Percentiles rank a stretch among this genome's conserved stretches.
phyloP scores from a whole-genome alignment of 78 protist genomes.

The Abeoforma whisleri region DNA sequence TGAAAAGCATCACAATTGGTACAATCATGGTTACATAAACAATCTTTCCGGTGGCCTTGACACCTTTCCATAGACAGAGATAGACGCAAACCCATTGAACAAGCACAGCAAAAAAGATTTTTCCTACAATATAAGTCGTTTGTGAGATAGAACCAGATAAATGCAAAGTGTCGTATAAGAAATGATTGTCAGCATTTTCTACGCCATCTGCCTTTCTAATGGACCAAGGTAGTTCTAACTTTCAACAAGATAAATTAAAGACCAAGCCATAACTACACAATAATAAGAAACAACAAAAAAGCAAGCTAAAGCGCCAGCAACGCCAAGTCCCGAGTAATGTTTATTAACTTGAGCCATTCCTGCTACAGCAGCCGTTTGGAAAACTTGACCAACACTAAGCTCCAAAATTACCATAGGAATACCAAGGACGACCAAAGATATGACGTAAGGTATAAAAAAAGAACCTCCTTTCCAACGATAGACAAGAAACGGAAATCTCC shows the following conservation, averaged over 20 bases:
- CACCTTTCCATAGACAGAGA: background rate
- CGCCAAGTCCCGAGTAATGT: background rate
- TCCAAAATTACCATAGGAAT: constrained; percentile 29
- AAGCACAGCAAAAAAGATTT: background rate
- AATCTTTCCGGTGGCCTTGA: constrained; percentile 6
- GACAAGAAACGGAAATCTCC: constrained; percentile 48
- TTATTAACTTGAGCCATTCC: too few relatives aligned
- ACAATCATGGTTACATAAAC: too few relatives aligned
- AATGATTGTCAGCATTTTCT: background rate
- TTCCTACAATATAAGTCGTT: background rate
- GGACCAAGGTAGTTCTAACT: constrained; percentile 2
- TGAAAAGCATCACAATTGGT: too few relatives aligned
- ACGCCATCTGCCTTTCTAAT: background rate
- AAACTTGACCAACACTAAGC: constrained; percentile 35
- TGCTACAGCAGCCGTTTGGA: background rate
- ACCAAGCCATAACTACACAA: background rate
- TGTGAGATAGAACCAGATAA: background rate
- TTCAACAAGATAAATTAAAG: constrained; percentile 4
- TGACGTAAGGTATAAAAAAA: constrained; percentile 40
- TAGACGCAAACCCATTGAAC: background rate
- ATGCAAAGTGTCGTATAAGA: background rate
- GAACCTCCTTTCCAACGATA: constrained; percentile 38
- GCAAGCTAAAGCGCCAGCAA: background rate
- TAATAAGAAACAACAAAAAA: background rate
- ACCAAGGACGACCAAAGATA: constrained; percentile 11